phyloP scores from a whole-genome alignment of 768 basidiomycete genomes.

The Royoungia palumana region DNA sequence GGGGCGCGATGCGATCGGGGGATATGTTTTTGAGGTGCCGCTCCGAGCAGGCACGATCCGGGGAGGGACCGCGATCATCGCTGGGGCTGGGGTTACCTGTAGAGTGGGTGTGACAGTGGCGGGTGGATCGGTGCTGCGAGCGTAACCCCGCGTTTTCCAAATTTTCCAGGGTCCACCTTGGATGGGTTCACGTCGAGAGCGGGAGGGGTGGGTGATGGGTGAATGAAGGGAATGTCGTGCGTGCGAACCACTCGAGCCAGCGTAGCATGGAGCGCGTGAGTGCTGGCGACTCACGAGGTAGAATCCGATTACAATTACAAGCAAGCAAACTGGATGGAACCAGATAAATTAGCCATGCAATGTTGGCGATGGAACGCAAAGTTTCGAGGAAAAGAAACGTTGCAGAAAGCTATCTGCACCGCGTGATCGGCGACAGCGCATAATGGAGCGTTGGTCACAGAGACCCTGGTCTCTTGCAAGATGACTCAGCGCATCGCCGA shows the following conservation, averaged over 20 bases:
- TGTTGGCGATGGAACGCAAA: background rate
- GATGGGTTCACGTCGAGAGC: background rate
- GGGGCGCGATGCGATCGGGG: slow-evolving; percentile 6
- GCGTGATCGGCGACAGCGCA: background rate
- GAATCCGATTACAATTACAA: slow-evolving; percentile 26
- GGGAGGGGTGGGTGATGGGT: slow-evolving; percentile 1
- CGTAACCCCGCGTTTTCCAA: slow-evolving; percentile 15
- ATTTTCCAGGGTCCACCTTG: slow-evolving; percentile 13
- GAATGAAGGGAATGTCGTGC: slow-evolving; percentile 1
- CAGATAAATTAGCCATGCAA: slow-evolving; percentile 11
- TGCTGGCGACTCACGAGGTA: slow-evolving; percentile 20
- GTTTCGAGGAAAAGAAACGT: background rate
- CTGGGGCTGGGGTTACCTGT: background rate
- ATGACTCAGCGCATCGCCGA: slow-evolving; percentile 3
- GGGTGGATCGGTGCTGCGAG: background rate
- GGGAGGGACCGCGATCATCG: background rate
- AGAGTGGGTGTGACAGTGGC: background rate
- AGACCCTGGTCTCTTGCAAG: background rate
- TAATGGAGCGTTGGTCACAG: background rate
- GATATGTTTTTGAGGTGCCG: background rate
- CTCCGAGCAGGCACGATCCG: background rate
- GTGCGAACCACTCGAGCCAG: background rate
- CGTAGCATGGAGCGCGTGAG: slow-evolving; percentile 1
- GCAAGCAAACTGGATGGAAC: slow-evolving; percentile 18
- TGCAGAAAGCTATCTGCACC: background rate